These are phyloP conservation scores for Globisporangium viniferum DNA, from an alignment of 352 stramenopile species.

Conservation along the genomic window DNA sequence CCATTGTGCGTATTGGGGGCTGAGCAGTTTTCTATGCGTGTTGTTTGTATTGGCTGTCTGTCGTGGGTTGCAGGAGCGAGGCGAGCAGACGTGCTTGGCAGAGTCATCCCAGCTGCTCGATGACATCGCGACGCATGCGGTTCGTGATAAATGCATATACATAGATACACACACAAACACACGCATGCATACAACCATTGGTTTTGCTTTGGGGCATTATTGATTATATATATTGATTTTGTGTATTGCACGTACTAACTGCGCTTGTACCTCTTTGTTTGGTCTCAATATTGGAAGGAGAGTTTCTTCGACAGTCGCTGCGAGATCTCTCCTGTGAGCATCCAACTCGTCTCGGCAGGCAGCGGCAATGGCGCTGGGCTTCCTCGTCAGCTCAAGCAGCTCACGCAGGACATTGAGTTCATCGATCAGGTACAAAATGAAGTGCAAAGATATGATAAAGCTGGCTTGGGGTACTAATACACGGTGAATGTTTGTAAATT, in stretches of 20 bases:
- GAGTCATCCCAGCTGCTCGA: slow-evolving; percentile 21
- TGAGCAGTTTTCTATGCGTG: neutral
- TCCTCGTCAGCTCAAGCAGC: neutral
- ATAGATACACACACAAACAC: neutral
- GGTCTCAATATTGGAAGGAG: slow-evolving; percentile 4
- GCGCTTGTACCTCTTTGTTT: neutral
- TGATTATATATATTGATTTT: neutral
- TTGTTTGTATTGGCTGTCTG: neutral
- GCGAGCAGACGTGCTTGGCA: slow-evolving; percentile 16
- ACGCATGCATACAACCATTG: neutral
- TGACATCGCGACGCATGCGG: slow-evolving; percentile 21
- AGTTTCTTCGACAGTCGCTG: slow-evolving; percentile 22
- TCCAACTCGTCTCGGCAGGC: slow-evolving; percentile 16
- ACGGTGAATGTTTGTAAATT: neutral
- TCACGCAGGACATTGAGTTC: slow-evolving; percentile 14
- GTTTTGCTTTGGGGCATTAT: neutral
- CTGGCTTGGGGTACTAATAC: neutral
- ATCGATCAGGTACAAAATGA: slow-evolving; percentile 7
- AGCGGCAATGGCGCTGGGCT: neutral
- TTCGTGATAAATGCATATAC: neutral
- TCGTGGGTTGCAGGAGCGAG: slow-evolving; percentile 23
- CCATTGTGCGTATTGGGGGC: neutral
- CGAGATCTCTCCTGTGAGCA: slow-evolving; percentile 24
- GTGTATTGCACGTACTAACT: neutral
- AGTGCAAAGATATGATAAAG: neutral